Evolutionary conservation across 495 filamentous ascomycete species (phyloP).

Genomic region (Penicillium coprophilum): DNA sequence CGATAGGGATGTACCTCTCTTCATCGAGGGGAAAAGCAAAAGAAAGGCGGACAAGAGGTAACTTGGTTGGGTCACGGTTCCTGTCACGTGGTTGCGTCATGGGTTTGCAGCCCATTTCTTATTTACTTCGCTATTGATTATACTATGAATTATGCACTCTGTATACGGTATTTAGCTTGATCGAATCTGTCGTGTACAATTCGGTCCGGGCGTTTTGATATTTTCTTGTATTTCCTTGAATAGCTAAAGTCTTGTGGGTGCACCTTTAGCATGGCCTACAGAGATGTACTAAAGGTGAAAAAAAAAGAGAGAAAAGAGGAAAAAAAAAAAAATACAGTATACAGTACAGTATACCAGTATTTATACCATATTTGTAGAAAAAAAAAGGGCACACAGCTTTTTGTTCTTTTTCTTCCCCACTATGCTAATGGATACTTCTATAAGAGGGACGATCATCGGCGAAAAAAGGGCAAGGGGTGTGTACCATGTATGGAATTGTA

Average conservation of each 20-base stretch:
- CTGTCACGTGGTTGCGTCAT: conserved; percentile 50
- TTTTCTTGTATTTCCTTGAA: neutral
- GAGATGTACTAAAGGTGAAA: neutral
- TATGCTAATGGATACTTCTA: conserved; percentile 21
- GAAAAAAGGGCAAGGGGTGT: conserved; percentile 15
- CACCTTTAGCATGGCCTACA: neutral
- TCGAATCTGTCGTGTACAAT: neutral
- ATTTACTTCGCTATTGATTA: conserved; percentile 1
- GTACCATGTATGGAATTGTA: conserved; percentile 10
- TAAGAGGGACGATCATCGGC: conserved; percentile 32
- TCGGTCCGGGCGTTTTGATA: neutral
- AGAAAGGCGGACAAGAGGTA: conserved; percentile 23
- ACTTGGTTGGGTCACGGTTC: conserved; percentile 24
- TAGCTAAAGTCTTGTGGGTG: neutral
- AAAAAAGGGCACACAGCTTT: conserved; percentile 20
- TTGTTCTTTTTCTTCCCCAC: conserved; percentile 26
- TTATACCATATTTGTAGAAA: conserved; percentile 5
- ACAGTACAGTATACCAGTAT: conserved; percentile 5
- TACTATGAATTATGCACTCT: no score
- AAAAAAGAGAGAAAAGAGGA: conserved; percentile 4
- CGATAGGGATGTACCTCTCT: conserved; percentile 25
- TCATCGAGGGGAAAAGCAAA: conserved; percentile 32
- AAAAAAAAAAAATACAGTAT: conserved; percentile 14
- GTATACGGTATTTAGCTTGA: neutral
- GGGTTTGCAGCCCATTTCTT: conserved; percentile 27